Conservation (phyloP, 106 monocot species). For the Phalaenopsis equestris region DNA sequence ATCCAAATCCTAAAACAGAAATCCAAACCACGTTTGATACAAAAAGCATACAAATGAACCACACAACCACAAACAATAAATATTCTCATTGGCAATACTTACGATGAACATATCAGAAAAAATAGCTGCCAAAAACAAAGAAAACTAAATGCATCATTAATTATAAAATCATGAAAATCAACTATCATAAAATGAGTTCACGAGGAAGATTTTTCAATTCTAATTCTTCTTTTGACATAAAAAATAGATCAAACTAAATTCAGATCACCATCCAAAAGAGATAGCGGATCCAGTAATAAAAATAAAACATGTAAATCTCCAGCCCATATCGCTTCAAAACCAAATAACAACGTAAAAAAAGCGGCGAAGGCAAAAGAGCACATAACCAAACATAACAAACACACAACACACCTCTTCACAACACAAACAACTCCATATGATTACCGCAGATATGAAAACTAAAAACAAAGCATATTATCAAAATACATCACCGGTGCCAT, state of each 20-base stretch:
- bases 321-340: background rate
- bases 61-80: too few relatives aligned
- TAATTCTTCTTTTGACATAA: background rate
- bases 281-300: background rate
- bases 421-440: too few relatives aligned
- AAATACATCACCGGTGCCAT: too few relatives aligned
- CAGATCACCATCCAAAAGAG: background rate
- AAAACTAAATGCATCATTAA: background rate
- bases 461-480: too few relatives aligned
- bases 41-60: too few relatives aligned
- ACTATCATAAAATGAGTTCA: background rate
- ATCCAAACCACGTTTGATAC: too few relatives aligned
- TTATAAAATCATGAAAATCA: background rate
- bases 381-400: too few relatives aligned
- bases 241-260: background rate
- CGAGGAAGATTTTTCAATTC: background rate
- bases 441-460: too few relatives aligned
- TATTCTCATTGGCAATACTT: background rate
- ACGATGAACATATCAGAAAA: background rate
- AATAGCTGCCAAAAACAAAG: background rate
- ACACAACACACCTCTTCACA: too few relatives aligned
- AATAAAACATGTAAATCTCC: background rate
- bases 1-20: too few relatives aligned
- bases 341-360: background rate
- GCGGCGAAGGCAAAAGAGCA: background rate